phyloP scores from a whole-genome alignment of 108 stramenopile genomes.

The Parietichytrium sp. region DNA sequence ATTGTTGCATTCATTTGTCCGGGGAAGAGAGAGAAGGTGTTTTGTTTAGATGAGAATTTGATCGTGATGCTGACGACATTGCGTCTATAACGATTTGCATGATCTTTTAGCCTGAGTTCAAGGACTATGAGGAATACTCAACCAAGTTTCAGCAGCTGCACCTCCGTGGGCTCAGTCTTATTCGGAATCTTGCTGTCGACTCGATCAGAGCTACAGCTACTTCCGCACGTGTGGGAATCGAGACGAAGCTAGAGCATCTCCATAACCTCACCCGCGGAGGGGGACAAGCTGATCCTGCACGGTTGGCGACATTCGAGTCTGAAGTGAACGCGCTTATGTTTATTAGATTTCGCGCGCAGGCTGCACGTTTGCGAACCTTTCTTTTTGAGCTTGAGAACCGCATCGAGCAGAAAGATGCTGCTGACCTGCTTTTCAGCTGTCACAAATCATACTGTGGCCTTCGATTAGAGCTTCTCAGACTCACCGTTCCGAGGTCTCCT shows the following conservation, averaged over 20 bases:
- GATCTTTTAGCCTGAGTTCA: no score
- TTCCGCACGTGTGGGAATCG: conserved; percentile 27
- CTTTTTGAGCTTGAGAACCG: conserved; percentile 30
- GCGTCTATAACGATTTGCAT: no score
- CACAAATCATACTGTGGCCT: conserved; percentile 10
- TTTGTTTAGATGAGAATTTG: no score
- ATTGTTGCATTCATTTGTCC: no score
- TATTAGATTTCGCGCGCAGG: neutral
- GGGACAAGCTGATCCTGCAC: neutral
- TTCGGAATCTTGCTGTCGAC: conserved; percentile 33
- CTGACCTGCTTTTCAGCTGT: neutral
- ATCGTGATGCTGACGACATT: no score
- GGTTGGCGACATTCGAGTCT: neutral
- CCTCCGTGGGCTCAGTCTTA: conserved; percentile 33
- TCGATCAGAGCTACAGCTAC: neutral
- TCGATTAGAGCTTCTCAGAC: neutral
- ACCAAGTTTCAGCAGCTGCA: conserved; percentile 34
- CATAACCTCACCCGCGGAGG: no score
- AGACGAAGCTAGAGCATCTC: conserved; percentile 7
- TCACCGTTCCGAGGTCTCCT: neutral
- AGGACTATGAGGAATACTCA: conserved; percentile 27
- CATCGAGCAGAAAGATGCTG: conserved; percentile 23
- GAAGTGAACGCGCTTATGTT: conserved; percentile 14
- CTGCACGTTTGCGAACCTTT: neutral
- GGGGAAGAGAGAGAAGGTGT: no score